Conservation (phyloP, 768 basidiomycete species). For the Agrocybe praecox region DNA sequence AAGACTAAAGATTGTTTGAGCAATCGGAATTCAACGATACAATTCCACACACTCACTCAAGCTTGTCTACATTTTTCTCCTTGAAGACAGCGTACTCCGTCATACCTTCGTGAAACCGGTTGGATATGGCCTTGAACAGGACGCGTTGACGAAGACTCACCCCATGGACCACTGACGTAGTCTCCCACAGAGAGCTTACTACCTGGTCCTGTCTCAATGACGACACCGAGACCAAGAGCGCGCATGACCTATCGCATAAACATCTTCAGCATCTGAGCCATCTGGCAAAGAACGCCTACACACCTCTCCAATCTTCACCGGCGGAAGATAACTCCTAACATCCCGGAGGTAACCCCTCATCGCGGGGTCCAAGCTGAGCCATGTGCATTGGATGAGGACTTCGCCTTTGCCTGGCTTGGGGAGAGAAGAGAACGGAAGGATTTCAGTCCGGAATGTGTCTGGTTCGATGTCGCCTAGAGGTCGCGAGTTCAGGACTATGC, state of each 20-base stretch:
- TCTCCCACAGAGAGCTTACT: constrained; percentile 67
- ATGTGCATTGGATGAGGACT: constrained; percentile 78
- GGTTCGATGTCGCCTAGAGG: constrained; percentile 70
- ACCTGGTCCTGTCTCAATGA: constrained; percentile 59
- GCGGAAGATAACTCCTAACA: constrained; percentile 68
- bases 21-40: not conserved
- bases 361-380: constrained; percentile 83
- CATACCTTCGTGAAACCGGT: constrained; percentile 57
- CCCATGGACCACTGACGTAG: constrained; percentile 60
- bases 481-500: constrained; percentile 76
- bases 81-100: constrained; percentile 69
- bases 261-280: not conserved
- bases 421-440: constrained; percentile 51
- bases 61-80: constrained; percentile 50
- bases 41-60: constrained; percentile 49
- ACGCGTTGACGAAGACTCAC: constrained; percentile 40
- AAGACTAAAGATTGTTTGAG: constrained; percentile 35
- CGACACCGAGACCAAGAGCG: constrained; percentile 63
- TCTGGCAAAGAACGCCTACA: not conserved
- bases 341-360: constrained; percentile 87
- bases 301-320: constrained; percentile 70
- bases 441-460: constrained; percentile 71
- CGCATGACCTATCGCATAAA: constrained; percentile 62
- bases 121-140: not conserved
- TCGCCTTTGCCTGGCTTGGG: constrained; percentile 48